Evolutionary conservation across 441 rosid genomes (phyloP), one percentile per base, ranked within the genome.

Genomic region (Adansonia madagascariensis): DNA sequence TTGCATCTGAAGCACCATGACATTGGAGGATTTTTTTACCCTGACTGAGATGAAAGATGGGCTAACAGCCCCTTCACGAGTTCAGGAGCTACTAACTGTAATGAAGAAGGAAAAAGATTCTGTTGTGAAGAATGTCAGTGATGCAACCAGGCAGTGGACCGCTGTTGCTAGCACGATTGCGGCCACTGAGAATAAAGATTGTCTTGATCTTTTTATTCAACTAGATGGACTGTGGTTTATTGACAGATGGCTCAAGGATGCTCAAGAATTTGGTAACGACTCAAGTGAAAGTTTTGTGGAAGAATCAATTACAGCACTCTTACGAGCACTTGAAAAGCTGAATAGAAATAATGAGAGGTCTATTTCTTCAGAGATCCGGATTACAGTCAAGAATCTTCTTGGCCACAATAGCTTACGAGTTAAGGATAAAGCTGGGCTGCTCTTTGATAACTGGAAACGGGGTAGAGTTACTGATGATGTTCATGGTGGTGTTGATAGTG

Each of bases 11-110:
- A 85, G 84, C 86, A 82, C 72, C 49, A 97, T 97, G 99, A 88
- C 91, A 9, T 94, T 94, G 4, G 98, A 97, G 82, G 99, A 94
- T 90, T 92, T 97, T 83, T 97, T 94, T 83, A 91, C 97, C 72
- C 80, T 92, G 56, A 82, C 93, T 14, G 98, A 97, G 90, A 90
- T 93, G 90, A 97, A 89, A 78, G 98, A 97, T 90, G 99, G 99
- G 82, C 91, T 94, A 66, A 78, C 91, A 27, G 83, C 74, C 78
- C 90, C 90, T 78, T 88, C 92, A 80, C 90, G 97, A 69, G 97
- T 93, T 74, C 88, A 88, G 44, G 98, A 97, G 86, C 88, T 97
- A 76, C 79, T 94, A 73, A 77, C 86, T 79, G 88, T 90, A 59
- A 91, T 97, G 92, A 89, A 85, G 83, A 88, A 89, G 83, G 95